These are phyloP conservation scores for Leptodermis oblonga DNA, from an alignment of 257 asterid genomes.

Conservation along the genomic window DNA sequence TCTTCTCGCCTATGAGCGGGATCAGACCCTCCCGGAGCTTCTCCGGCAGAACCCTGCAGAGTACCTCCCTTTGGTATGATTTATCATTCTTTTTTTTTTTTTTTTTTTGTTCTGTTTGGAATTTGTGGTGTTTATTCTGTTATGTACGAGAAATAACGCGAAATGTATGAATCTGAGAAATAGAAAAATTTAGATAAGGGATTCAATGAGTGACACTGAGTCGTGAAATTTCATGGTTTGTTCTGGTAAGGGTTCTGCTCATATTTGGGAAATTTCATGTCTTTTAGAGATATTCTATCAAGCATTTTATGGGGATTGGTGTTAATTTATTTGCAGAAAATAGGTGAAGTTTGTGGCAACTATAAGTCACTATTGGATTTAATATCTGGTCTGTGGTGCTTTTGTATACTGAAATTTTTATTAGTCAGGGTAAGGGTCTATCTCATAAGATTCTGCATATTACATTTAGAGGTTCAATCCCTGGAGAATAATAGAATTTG, in stretches of 20 bases:
- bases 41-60: slow-evolving; percentile 93
- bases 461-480: not conserved
- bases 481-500: not conserved
- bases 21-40: slow-evolving; percentile 67
- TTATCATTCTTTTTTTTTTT: not conserved
- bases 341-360: not conserved
- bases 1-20: slow-evolving; percentile 81
- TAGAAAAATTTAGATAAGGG: not conserved
- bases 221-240: not conserved
- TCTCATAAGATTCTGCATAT: no score
- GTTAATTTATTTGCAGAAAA: not conserved
- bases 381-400: no score
- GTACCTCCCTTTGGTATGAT: slow-evolving; percentile 73
- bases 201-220: not conserved
- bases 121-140: not conserved
- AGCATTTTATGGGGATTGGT: not conserved
- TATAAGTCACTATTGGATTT: not conserved
- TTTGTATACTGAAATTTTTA: no score
- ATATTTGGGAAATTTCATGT: not conserved
- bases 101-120: not conserved
- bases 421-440: no score
- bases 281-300: not conserved
- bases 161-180: not conserved
- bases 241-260: not conserved
- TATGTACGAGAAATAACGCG: not conserved